These are phyloP conservation scores for Dillenia turbinata DNA, from an alignment of 164 flowering plant species.

Conservation along the genomic window DNA sequence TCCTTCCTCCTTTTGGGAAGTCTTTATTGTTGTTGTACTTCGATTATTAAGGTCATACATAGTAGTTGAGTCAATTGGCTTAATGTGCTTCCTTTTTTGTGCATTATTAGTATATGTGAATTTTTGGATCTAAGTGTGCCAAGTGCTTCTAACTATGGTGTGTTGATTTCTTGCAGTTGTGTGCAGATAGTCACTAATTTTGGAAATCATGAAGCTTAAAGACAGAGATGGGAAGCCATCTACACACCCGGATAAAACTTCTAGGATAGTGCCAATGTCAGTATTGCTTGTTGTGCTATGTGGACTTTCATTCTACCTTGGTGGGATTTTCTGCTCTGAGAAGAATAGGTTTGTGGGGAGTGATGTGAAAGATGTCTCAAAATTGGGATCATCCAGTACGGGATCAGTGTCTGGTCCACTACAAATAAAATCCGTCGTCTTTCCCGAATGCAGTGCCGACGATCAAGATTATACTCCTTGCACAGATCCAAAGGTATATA, in stretches of 20 bases:
- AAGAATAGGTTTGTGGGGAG: slow-evolving; percentile 26
- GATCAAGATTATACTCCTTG: slow-evolving; percentile 96
- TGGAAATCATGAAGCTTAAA: slow-evolving; percentile 59
- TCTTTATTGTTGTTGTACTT: not conserved
- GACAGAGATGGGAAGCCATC: slow-evolving; percentile 76
- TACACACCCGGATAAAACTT: slow-evolving; percentile 46
- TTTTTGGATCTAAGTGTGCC: too few relatives aligned
- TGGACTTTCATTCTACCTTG: slow-evolving; percentile 93
- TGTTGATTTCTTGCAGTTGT: slow-evolving; percentile 2
- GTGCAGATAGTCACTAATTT: slow-evolving; percentile 13
- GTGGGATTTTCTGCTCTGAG: slow-evolving; percentile 75
- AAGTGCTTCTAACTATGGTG: not conserved
- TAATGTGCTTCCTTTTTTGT: too few relatives aligned
- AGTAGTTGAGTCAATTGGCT: too few relatives aligned
- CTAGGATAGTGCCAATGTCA: slow-evolving; percentile 52
- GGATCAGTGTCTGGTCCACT: slow-evolving; percentile 35
- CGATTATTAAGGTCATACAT: not conserved
- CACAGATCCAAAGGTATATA: slow-evolving; percentile 89
- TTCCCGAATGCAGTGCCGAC: slow-evolving; percentile 67
- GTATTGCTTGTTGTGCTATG: slow-evolving; percentile 66
- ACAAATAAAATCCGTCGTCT: slow-evolving; percentile 44
- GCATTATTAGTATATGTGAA: too few relatives aligned
- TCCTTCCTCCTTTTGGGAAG: not conserved
- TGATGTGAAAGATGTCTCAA: slow-evolving; percentile 17
- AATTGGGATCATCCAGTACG: slow-evolving; percentile 29